Base-by-base conservation (phyloP, 73 alveolate species). In the Tetrahymena borealis region DNA sequence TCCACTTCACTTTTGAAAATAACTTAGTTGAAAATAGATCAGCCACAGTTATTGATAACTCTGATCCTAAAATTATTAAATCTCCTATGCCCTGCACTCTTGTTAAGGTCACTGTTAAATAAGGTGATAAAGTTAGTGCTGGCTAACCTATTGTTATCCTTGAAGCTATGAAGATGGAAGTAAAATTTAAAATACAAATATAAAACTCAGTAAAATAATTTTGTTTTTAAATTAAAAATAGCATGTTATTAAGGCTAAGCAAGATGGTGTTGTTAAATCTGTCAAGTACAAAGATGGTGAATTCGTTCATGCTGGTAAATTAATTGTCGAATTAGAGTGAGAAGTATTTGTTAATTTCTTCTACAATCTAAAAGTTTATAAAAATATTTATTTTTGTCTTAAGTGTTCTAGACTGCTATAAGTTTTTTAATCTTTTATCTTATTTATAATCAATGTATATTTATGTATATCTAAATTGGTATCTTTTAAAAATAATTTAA, bases 21-120 rank as follows among this genome's bases (percentile, higher is more conserved):
- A 93, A 95, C n/a, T 94, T 94, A 40, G 43, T 94, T 20, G 94
- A 95, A 39, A 91, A 79, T 20, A 94, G 37, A 39, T 39, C 78
- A 31, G 33, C 39, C n/a, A 39, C 60, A 9, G 78, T 28, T 35
- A 95, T 20, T 10, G 94, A 43, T 28, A 96, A 91, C 35, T 77
- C 90, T 5, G 93, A 40, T 31, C 39, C 94, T 13, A 95, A 91
- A 11, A 95, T 43, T 13, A 91, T 96, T 39, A 78, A 91, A 39
- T 94, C 98, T 32, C 99, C 99, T 16, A 97, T 97, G 96, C 98
- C 99, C 6, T 98, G 99, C 9, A 94, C 97, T 28, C 94, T 97
- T 7, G 95, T 95, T 38, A 97, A 97, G 91, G 92, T 95, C 35
- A 90, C 94, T 90, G 95, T 94, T 32, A 93, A 94, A 90, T 91